Evolutionary conservation across 306 rosid genomes (phyloP).

Genomic region (Macrotyloma uniflorum): DNA sequence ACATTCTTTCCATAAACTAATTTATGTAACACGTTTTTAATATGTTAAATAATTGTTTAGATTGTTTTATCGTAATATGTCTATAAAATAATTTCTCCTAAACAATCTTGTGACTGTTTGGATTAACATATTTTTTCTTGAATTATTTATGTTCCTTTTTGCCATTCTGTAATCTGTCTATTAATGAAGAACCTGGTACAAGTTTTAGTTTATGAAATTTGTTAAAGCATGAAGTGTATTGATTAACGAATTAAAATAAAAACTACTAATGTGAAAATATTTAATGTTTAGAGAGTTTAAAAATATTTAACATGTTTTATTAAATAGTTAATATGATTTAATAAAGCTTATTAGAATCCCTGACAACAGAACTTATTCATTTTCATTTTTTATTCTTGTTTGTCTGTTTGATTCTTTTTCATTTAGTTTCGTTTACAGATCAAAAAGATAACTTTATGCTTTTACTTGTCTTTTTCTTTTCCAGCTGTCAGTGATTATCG

Average conservation of each 20-base stretch:
- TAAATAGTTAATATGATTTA: conserved; percentile 6
- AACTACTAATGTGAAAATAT: not conserved
- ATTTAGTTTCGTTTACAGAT: too few species aligned
- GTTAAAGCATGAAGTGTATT: not conserved
- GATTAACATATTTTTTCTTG: conserved; percentile 16
- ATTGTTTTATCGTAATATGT: not conserved
- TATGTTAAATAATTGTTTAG: too few species aligned
- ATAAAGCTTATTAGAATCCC: not conserved
- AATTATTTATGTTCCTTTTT: not conserved
- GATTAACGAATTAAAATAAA: not conserved
- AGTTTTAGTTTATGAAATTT: conserved; percentile 7
- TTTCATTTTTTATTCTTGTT: too few species aligned
- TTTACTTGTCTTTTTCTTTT: conserved; percentile 28
- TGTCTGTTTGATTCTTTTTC: too few species aligned
- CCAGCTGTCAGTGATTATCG: conserved; percentile 94
- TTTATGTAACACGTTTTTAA: too few species aligned
- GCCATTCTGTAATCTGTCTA: too few species aligned
- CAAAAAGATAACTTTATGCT: conserved; percentile 9
- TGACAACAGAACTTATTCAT: not conserved
- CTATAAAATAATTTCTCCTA: not conserved
- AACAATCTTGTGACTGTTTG: not conserved
- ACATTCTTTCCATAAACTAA: too few species aligned
- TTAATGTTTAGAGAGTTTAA: not conserved
- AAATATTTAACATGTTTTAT: not conserved
- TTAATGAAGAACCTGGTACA: too few species aligned